Base-by-base conservation (phyloP, 768 basidiomycete species). In the Tulasnella sp. region DNA sequence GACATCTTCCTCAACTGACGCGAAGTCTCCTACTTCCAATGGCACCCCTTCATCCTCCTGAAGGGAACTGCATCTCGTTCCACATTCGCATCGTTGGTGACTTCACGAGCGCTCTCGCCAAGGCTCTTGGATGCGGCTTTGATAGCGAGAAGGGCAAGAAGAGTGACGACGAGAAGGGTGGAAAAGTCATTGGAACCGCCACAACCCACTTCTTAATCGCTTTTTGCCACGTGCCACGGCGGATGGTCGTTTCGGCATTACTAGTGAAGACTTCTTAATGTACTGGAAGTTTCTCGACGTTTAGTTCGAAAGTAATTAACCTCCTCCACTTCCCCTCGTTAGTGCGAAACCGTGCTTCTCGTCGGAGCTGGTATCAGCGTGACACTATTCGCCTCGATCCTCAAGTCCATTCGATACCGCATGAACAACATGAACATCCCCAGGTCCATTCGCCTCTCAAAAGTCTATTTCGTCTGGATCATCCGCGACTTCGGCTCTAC, bases 41-140 rank as follows among this genome's bases (percentile, higher is more conserved):
- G 95, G 93, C 96, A 98, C 82, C 95, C 96, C 11, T 98, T 98
- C 88, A 97, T 96, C 23, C 96, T 0, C 96, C 96, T 0, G 95
- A 98, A 83, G 96, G 98, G 83, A 95, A 96, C 82, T 97, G 96
- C 83, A 90, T 97, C 81, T 96, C 94, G 0, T 90, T 98, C 16
- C 97, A 99, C 83, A 92, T 98, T 81, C 93, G 96, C 83, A 88
- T 93, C 55, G 92, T 88, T n/a, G 96, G 96, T 42, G 93, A 98
- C 84, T 98, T 96, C 83, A 98, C 96, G 0, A 85, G 40, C 11
- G 77, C 77, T n/a, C 51, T 71, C 18, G 77, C 77, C 37, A 77
- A 77, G 37, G 61, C 77, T 29, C 77, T 77, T 32, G 61, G 61
- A 67, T 67, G 61, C 61, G 61, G 32, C 61, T 67, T 44, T 46